Percentiles rank a stretch among this genome's conserved stretches.
These are phyloP conservation scores for Dichomitus squalens DNA, from an alignment of 1,284 basidiomycete genomes.

Conservation along the genomic window DNA sequence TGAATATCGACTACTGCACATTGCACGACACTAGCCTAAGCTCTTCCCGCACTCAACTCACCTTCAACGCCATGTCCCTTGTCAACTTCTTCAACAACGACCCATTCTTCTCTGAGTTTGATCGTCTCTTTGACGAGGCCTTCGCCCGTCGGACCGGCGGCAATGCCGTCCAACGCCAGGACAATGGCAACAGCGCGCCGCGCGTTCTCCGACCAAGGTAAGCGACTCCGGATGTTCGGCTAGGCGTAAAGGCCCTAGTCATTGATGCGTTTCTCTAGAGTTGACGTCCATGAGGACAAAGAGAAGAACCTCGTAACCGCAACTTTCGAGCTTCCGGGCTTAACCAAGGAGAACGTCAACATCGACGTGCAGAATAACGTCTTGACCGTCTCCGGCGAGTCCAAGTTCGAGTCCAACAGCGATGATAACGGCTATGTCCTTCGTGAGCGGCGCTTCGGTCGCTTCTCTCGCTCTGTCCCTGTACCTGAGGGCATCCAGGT, in stretches of 20 bases:
- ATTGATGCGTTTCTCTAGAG: neutral
- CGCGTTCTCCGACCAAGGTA: slow-evolving; percentile 20
- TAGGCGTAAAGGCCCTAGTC: no score
- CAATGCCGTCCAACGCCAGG: slow-evolving; percentile 11
- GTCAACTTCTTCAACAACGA: no score
- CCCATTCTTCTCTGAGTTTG: no score
- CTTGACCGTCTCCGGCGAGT: slow-evolving; percentile 47
- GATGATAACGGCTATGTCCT: slow-evolving; percentile 46
- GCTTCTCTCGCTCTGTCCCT: slow-evolving; percentile 44
- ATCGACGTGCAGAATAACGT: slow-evolving; percentile 47
- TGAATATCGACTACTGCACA: no score
- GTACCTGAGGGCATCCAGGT: slow-evolving; percentile 48
- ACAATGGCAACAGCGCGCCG: no score
- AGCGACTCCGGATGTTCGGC: neutral
- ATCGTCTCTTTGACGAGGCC: slow-evolving; percentile 51
- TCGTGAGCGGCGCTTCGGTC: slow-evolving; percentile 47
- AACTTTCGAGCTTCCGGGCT: slow-evolving; percentile 52
- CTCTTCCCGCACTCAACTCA: no score
- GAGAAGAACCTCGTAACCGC: slow-evolving; percentile 47
- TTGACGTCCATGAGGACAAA: slow-evolving; percentile 49
- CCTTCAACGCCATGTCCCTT: no score
- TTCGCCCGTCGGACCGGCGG: slow-evolving; percentile 30
- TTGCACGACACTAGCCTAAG: no score
- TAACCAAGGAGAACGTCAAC: slow-evolving; percentile 44
- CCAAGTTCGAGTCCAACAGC: slow-evolving; percentile 29